Evolutionary conservation across 768 basidiomycete genomes (phyloP), one percentile per base, ranked within the genome.

Genomic region (Boletales sp.): DNA sequence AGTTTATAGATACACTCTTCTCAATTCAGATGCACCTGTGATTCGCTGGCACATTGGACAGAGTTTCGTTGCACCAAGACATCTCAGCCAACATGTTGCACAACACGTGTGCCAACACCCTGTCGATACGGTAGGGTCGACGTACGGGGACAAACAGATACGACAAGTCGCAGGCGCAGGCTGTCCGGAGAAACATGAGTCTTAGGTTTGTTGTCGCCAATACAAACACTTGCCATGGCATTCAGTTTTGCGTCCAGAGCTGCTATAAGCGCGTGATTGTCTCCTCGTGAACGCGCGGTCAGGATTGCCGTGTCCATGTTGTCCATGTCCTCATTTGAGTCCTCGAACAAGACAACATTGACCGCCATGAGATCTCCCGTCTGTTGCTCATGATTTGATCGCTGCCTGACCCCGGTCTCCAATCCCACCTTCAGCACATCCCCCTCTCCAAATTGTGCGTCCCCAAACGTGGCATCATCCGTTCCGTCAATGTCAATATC

Each of bases 31-130:
- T 8, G 87, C 87, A 3, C 76, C 74, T 24, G 89, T 91, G 48
- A 92, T 92, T 43, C 90, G 80, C 67, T 91, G 90, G 74, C 89
- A 92, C 56, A 91, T 90, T 0, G 89, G 89, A 63, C 89, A 92
- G 14, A 91, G 75, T 61, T 84, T 88, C 8, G 87, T 90, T 11
- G 87, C 81, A 18, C 86, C 86, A 38, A 92, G 74, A 65, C 90
- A 90, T n/a, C 82, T 81, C 31, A 92, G 67, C 89, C 89, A 92
- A 65, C 89, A 92, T 59, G 82, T 82, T 39, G 82, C 74, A 62
- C 89, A 92, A 56, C 86, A 90, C 0, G 87, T 87, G 61, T 92
- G 89, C 90, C 90, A 92, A 64, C 89, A 92, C 8, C 88, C 88
- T 0, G 87, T 89, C 13, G 87, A 89, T 9, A 83, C 79, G 0